These are phyloP conservation scores for Gynochthodes officinalis DNA, from an alignment of 257 asterid species.

Conservation along the genomic window DNA sequence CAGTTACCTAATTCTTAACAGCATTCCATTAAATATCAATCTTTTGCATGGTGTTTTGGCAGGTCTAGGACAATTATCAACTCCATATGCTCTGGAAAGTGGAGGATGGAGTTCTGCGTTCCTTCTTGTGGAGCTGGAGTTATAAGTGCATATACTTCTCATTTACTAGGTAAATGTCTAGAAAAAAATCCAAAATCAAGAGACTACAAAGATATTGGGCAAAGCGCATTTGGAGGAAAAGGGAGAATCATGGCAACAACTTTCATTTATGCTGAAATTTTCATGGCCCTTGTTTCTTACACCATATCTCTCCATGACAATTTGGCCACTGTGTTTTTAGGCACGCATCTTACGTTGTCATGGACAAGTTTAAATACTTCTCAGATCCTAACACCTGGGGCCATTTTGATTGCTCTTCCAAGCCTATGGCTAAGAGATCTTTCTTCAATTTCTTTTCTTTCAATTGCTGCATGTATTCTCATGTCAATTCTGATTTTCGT, in stretches of 20 bases:
- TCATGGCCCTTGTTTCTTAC: constrained; percentile 84
- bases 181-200: constrained; percentile 39
- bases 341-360: constrained; percentile 21
- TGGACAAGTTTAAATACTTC: constrained; percentile 41
- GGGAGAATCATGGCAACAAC: constrained; percentile 48
- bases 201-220: constrained; percentile 71
- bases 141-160: constrained; percentile 43
- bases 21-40: no score
- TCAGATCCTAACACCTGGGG: constrained; percentile 47
- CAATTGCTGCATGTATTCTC: constrained; percentile 54
- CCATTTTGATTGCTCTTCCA: constrained; percentile 66
- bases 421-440: constrained; percentile 73
- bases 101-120: constrained; percentile 75
- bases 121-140: constrained; percentile 49
- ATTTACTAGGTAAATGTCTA: constrained; percentile 56
- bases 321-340: constrained; percentile 42
- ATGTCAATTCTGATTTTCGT: constrained; percentile 52
- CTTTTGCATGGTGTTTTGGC: constrained; percentile 3
- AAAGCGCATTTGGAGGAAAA: constrained; percentile 56
- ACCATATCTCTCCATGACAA: constrained; percentile 80
- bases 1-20: no score
- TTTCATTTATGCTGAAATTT: constrained; percentile 58
- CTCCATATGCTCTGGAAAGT: constrained; percentile 66
- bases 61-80: constrained; percentile 80
- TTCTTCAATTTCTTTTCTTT: constrained; percentile 67